Percentiles rank a stretch among this genome's conserved stretches.
phyloP scores from a whole-genome alignment of 768 basidiomycete genomes.

The Pleurotus tuoliensis region DNA sequence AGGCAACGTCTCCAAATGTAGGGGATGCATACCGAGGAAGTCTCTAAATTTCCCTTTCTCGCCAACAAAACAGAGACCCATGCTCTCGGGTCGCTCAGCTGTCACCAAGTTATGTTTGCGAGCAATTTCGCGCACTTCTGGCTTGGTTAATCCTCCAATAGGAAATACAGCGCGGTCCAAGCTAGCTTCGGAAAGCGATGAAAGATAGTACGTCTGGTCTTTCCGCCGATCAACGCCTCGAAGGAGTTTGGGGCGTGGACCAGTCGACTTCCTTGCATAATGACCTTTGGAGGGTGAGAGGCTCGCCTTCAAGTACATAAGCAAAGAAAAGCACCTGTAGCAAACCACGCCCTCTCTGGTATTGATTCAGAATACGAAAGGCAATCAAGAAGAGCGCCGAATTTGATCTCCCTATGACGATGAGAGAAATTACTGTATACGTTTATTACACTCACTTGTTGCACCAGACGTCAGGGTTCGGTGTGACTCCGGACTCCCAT shows the following conservation, averaged over 20 bases:
- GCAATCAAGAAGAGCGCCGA: conserved; percentile 73
- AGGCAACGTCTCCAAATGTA: not conserved
- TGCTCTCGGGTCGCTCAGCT: conserved; percentile 77
- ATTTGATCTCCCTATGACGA: conserved; percentile 76
- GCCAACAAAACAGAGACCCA: conserved; percentile 95
- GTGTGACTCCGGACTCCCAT: conserved; percentile 80
- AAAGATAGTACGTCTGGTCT: conserved; percentile 92
- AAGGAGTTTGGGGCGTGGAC: conserved; percentile 46
- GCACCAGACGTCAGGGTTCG: conserved; percentile 92
- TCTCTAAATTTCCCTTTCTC: conserved; percentile 66
- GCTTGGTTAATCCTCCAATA: conserved; percentile 61
- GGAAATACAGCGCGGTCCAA: conserved; percentile 78
- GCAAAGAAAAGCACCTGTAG: conserved; percentile 57
- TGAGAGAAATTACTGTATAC: not conserved
- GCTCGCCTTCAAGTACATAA: not conserved
- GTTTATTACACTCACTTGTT: conserved; percentile 55
- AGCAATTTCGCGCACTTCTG: conserved; percentile 72
- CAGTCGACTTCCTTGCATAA: conserved; percentile 62
- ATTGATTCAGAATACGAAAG: conserved; percentile 33
- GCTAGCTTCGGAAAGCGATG: conserved; percentile 65
- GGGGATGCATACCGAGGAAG: conserved; percentile 58
- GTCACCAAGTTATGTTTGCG: conserved; percentile 58
- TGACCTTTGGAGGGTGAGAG: conserved; percentile 51
- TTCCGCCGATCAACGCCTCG: conserved; percentile 59
- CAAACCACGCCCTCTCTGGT: conserved; percentile 58